phyloP scores from a whole-genome alignment of 2,329 filamentous ascomycete species.

The Chrysosporium keratinophilum region DNA sequence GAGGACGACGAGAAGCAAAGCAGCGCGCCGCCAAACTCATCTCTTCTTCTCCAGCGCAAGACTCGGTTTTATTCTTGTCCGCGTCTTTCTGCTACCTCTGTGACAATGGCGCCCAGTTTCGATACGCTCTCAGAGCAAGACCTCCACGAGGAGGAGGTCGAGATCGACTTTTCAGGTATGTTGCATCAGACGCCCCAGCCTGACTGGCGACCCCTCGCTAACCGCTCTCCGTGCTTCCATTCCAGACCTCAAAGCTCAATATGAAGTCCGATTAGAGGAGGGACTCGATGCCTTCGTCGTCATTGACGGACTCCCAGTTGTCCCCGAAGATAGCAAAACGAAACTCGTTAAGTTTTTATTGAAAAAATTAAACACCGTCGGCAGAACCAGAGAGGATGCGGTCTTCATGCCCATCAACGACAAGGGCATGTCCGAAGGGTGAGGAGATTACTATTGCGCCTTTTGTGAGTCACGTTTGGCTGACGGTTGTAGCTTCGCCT shows the following conservation, averaged over 20 bases:
- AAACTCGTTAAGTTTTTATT: conserved; percentile 95
- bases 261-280: conserved; percentile 90
- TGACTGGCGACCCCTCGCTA: conserved; percentile 22
- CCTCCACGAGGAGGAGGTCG: conserved; percentile 80
- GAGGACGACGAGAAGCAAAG: not conserved
- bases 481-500: conserved; percentile 61
- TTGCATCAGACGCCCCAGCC: conserved; percentile 14
- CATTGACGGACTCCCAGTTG: conserved; percentile 82
- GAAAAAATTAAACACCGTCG: conserved; percentile 80
- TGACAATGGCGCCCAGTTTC: conserved; percentile 85
- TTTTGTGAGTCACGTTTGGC: not conserved
- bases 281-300: conserved; percentile 95
- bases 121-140: conserved; percentile 87
- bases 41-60: not conserved
- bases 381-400: conserved; percentile 72
- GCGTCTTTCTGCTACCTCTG: not conserved
- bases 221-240: conserved; percentile 13
- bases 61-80: not conserved
- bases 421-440: conserved; percentile 77
- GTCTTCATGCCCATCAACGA: conserved; percentile 92
- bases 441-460: conserved; percentile 19
- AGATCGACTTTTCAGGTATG: conserved; percentile 75
- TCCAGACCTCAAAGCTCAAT: conserved; percentile 77
- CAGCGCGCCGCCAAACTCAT: not conserved
- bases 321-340: conserved; percentile 79